Base-by-base conservation (phyloP, 2,329 filamentous ascomycete genomes). In the Alternaria angustiovoidea region DNA sequence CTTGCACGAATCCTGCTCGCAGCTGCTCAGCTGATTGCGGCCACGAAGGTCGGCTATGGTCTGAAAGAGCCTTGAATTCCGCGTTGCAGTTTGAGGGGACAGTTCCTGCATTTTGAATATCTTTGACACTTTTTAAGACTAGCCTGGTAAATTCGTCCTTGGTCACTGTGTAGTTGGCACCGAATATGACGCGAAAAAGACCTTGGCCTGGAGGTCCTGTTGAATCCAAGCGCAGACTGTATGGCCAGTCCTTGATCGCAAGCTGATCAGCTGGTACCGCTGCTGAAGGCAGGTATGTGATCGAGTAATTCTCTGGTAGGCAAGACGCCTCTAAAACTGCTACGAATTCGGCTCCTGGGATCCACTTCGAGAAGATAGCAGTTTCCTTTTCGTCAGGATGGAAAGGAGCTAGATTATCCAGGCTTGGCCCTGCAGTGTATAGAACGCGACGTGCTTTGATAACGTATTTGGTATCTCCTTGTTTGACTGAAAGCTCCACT, bases 361-460 rank as follows among this genome's bases (percentile, higher is more conserved):
- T n/a, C 64, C 63, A 68, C 8, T 54, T 41, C 5, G 48, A 28
- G 28, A 71, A 67, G 4, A 64, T 59, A 16, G 64, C 59, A 39
- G 54, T 55, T 44, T 65, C 55, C 20, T 65, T 62, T 5, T 59
- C 16, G 38, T 69, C 59, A 2, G 57, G 53, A 14, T 58, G 58
- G 44, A 68, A 69, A 4, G 60, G 34, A 9, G 52, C 20, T 0
- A 73, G 56, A 36, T 63, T 67, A 5, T 46, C 26, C 3, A 61
- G 46, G 30, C 51, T 64, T 4, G 64, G 68, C 4, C 48, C 46
- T 11, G 70, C 62, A 12, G 68, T 64, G 44, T 54, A 69, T 7
- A 72, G 59, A 18, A 71, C 42, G 3, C 58, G 59, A 28, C 67
- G 67, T 30, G 68, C 68, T 41, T 68, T 62, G 59, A 71, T 67